A percentile compares a stretch with the other conserved stretches of the same genome.
Conservation (phyloP, 768 basidiomycete species). For the Rhodocollybia butyracea region DNA sequence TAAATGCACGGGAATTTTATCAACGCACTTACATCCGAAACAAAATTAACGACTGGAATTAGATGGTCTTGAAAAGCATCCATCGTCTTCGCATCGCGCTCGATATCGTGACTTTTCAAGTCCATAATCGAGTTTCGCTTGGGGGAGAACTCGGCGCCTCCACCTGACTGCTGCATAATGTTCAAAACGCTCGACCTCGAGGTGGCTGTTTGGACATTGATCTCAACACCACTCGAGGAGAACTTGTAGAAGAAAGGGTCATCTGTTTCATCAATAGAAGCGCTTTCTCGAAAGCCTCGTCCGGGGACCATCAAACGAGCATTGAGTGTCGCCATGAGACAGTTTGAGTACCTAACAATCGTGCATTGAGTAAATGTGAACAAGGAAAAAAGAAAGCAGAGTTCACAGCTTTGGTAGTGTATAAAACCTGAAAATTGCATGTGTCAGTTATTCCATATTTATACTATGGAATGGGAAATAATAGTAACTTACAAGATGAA, state of each 20-base stretch:
- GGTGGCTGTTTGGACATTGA: too few species aligned
- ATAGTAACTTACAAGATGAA: conserved; percentile 14
- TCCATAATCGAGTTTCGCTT: not conserved
- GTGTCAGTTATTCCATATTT: not conserved
- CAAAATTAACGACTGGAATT: too few species aligned
- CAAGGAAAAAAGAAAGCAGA: not conserved
- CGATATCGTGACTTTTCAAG: not conserved
- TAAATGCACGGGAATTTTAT: too few species aligned
- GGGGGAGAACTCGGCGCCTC: not conserved
- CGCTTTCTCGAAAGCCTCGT: not conserved
- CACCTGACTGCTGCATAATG: not conserved
- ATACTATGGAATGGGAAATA: not conserved
- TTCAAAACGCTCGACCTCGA: too few species aligned
- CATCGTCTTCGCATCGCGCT: not conserved
- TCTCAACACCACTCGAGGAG: too few species aligned
- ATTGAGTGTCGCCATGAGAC: conserved; percentile 8
- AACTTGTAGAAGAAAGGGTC: not conserved
- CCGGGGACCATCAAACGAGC: not conserved
- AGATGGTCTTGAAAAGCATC: too few species aligned
- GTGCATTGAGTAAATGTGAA: not conserved
- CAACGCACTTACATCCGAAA: too few species aligned
- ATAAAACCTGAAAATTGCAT: not conserved
- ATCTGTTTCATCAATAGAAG: not conserved
- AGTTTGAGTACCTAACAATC: conserved; percentile 4
- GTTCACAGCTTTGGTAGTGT: conserved; percentile 7